Percentiles rank a stretch among this genome's conserved stretches.
These are phyloP conservation scores for Stromatinia cepivora DNA, from an alignment of 2,329 filamentous ascomycete species.

Conservation along the genomic window DNA sequence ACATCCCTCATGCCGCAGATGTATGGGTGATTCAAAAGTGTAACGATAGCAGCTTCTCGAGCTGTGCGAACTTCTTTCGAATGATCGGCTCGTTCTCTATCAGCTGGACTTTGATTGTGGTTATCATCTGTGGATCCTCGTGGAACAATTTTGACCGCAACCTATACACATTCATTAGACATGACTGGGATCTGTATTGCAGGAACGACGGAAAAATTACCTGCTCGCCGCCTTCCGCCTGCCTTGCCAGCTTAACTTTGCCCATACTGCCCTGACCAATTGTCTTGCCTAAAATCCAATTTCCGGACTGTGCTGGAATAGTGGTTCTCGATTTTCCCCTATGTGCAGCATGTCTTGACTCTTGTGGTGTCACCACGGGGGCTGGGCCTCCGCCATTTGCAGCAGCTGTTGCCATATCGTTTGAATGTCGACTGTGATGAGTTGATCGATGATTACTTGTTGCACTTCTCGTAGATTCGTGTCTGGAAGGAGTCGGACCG, in stretches of 20 bases:
- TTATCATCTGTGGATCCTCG: constrained; percentile 81
- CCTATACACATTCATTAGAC: constrained; percentile 52
- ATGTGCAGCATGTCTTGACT: constrained; percentile 50
- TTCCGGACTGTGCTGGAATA: constrained; percentile 85
- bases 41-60: constrained; percentile 93
- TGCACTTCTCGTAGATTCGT: constrained; percentile 43
- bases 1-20: constrained; percentile 96
- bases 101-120: constrained; percentile 63
- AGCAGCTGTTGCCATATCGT: constrained; percentile 50
- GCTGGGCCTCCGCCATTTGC: constrained; percentile 56
- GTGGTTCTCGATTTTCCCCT: constrained; percentile 68
- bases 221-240: constrained; percentile 87
- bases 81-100: constrained; percentile 88
- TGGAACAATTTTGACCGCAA: constrained; percentile 96
- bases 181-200: background rate
- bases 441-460: constrained; percentile 42
- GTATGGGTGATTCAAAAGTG: constrained; percentile 88
- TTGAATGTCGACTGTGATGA: constrained; percentile 42
- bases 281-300: constrained; percentile 94
- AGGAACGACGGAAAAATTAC: constrained; percentile 47
- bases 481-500: constrained; percentile 31
- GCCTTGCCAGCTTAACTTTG: constrained; percentile 94
- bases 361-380: constrained; percentile 51
- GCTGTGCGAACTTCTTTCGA: constrained; percentile 96
- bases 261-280: constrained; percentile 98